A percentile compares a stretch with the other conserved stretches of the same genome.
These are phyloP conservation scores for Amanita molliuscula DNA, from an alignment of 768 basidiomycete genomes.

Conservation along the genomic window DNA sequence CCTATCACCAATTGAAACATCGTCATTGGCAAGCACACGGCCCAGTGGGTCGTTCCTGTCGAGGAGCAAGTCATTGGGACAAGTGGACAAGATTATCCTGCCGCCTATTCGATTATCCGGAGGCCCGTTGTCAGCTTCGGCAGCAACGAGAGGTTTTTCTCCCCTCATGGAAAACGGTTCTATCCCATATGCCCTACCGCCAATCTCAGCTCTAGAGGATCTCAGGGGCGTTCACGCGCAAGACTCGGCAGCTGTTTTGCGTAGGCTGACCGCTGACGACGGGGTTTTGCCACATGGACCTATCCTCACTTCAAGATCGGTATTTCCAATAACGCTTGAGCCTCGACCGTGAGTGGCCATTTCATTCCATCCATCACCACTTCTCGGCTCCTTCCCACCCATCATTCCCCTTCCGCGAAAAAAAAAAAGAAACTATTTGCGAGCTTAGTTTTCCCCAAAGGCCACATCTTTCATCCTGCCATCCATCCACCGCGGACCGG, in stretches of 20 bases:
- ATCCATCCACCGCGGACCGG: background rate
- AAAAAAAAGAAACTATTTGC: background rate
- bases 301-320: constrained; percentile 6
- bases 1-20: constrained; percentile 1
- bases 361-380: constrained; percentile 9
- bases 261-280: constrained; percentile 51
- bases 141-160: constrained; percentile 14
- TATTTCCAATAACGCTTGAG: constrained; percentile 12
- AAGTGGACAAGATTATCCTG: constrained; percentile 19
- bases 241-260: constrained; percentile 58
- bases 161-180: background rate
- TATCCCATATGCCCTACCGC: constrained; percentile 45
- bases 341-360: constrained; percentile 5
- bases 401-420: background rate
- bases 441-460: constrained; percentile 5
- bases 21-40: constrained; percentile 4
- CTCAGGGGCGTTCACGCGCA: constrained; percentile 38
- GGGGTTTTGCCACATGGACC: constrained; percentile 15
- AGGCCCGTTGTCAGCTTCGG: constrained; percentile 12
- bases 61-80: constrained; percentile 1
- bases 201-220: constrained; percentile 61
- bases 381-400: constrained; percentile 10
- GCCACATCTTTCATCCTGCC: background rate
- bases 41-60: constrained; percentile 1
- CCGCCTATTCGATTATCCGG: constrained; percentile 29